Evolutionary conservation across 2,329 filamentous ascomycete genomes (phyloP).

Genomic region (Penicillium fuscoglaucum): DNA sequence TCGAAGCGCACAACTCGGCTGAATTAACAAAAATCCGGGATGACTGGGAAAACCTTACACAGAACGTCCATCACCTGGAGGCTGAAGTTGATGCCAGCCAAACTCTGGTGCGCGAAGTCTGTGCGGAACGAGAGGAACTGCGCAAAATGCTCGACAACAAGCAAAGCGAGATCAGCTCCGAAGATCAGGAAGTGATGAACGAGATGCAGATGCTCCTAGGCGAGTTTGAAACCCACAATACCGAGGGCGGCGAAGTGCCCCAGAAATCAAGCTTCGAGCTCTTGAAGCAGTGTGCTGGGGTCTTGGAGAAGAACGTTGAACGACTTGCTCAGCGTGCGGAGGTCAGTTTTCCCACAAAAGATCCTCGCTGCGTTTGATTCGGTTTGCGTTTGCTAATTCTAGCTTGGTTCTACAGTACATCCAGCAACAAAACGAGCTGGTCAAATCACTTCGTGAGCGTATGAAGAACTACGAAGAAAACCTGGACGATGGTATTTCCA

Average conservation of each 20-base stretch:
- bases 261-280: constrained; percentile 43
- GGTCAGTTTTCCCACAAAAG: constrained; percentile 32
- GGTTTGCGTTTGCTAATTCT: constrained; percentile 18
- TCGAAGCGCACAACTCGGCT: constrained; percentile 37
- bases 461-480: constrained; percentile 44
- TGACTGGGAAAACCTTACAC: constrained; percentile 36
- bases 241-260: constrained; percentile 32
- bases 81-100: constrained; percentile 43
- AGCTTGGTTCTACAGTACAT: constrained; percentile 37
- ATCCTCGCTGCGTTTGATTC: not conserved
- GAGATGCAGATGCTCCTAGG: constrained; percentile 45
- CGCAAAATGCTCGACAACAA: constrained; percentile 42
- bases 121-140: constrained; percentile 42
- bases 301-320: constrained; percentile 57
- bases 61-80: constrained; percentile 40
- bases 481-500: constrained; percentile 38
- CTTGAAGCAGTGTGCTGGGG: constrained; percentile 49
- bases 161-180: constrained; percentile 41
- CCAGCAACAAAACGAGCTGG: constrained; percentile 45
- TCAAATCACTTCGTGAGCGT: constrained; percentile 44
- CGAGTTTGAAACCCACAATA: constrained; percentile 40
- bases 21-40: constrained; percentile 38
- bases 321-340: constrained; percentile 45
- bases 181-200: constrained; percentile 42
- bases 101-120: constrained; percentile 39